Base-by-base conservation (phyloP, 257 asterid genomes). In the Jasminum sambac region DNA sequence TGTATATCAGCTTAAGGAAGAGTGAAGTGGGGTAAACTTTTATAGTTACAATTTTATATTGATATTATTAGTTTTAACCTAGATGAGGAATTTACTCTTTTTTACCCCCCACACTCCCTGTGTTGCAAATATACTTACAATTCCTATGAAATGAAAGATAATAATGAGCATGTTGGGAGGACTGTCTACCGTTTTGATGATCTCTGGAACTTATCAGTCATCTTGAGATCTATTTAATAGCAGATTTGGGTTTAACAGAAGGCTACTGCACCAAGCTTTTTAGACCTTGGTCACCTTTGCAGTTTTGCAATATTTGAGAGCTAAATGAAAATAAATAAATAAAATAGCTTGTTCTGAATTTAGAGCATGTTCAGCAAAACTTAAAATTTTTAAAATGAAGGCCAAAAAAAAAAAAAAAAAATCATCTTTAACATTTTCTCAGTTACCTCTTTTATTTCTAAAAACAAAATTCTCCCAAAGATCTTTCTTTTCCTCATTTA, bases 1-100 rank as follows among this genome's bases (percentile, higher is more conserved):
- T 60, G 19, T 24, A 26, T 3, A 59, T 63, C 17, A 24, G 62
- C 34, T 63, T 11, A 13, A 43, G n/a, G 16, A 13, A 43, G 50
- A 43, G 46, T 2, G n/a, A 43, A 10, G 43, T 39, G 43, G 8
- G 43, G 43, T 39, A 11, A 43, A 43, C n/a, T 43, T 41, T 55
- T 23, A 17, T 26, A 21, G 8, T 55, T 55, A 23, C 11, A 52
- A 68, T 73, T 25, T 52, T 40, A 70, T 50, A 48, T 63, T 63
- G 60, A 46, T 38, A 19, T 65, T 50, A 10, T 50, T 64, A 44
- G 64, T 42, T 66, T 16, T 26, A 65, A 23, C 11, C 55, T 60
- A 14, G 60, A 11, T 61, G 71, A 57, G 64, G 68, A 55, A 46
- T 75, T 44, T 40, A 14, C 11, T 5, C 9, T 9, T 74, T 17